Conservation (phyloP, 1,284 basidiomycete genomes). For the Austroboletus novae-zelandiae region DNA sequence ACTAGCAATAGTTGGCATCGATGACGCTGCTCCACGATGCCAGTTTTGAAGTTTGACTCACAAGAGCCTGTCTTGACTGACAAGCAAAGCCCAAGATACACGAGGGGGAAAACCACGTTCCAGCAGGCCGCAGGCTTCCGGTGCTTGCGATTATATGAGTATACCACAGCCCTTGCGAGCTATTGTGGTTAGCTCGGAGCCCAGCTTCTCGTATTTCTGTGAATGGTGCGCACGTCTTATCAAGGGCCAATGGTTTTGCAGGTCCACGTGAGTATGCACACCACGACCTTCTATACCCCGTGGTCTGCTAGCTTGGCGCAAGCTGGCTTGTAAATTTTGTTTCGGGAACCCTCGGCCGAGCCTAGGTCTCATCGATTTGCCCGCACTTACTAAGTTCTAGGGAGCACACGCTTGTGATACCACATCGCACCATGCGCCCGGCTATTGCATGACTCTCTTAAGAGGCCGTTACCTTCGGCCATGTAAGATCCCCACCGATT, state of each 20-base stretch:
- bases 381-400: neutral
- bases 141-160: neutral
- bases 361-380: neutral
- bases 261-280: neutral
- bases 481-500: too few relatives aligned
- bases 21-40: neutral
- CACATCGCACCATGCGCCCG: neutral
- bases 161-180: neutral
- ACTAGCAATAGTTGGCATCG: neutral
- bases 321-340: neutral
- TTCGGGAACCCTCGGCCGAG: conserved; percentile 13
- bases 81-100: neutral
- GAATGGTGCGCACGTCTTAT: neutral
- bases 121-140: neutral
- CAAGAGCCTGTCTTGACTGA: neutral
- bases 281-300: neutral
- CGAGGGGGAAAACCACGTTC: neutral
- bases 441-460: conserved; percentile 4
- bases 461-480: neutral
- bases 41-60: neutral
- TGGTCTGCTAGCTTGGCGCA: neutral
- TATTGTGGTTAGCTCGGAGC: neutral
- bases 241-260: neutral
- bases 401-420: neutral
- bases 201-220: neutral